Conservation (phyloP, 2,329 filamentous ascomycete genomes). For the Ceratocystis albifundus region DNA sequence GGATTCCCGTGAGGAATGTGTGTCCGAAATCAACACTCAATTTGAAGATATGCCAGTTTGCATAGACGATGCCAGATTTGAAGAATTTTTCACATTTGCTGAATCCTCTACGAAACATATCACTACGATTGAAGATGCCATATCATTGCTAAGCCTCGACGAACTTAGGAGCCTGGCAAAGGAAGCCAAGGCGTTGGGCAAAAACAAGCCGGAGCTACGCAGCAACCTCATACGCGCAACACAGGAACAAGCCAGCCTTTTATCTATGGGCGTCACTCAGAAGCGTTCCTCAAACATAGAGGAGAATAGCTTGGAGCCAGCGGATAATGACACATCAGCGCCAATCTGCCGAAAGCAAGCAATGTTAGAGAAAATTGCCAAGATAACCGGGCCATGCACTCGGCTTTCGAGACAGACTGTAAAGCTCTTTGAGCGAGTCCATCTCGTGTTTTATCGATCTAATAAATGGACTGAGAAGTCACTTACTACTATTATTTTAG, state of each 20-base stretch:
- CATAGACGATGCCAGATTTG: conserved; percentile 33
- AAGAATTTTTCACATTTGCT: conserved; percentile 59
- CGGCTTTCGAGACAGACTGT: conserved; percentile 60
- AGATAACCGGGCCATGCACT: conserved; percentile 70
- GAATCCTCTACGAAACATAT: conserved; percentile 66
- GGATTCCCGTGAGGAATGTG: neutral
- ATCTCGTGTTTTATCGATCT: conserved; percentile 90
- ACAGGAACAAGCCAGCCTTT: conserved; percentile 62
- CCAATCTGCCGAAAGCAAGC: neutral
- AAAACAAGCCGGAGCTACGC: conserved; percentile 72
- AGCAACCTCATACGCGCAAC: conserved; percentile 62
- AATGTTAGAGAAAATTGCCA: conserved; percentile 61
- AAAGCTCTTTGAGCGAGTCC: conserved; percentile 83
- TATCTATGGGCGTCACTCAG: conserved; percentile 42
- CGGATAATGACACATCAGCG: neutral
- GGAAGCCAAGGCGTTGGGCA: conserved; percentile 75
- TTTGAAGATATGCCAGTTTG: neutral
- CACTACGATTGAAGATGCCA: conserved; percentile 69
- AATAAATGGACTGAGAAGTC: conserved; percentile 98
- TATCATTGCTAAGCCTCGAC: conserved; percentile 68
- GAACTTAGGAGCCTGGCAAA: conserved; percentile 78
- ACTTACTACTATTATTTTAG: conserved; percentile 83
- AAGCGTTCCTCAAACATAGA: conserved; percentile 21
- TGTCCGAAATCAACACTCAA: neutral
- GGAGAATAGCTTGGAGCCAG: conserved; percentile 28